Base-by-base conservation (phyloP, 305 asterid species). In the Fraxinus albicans region DNA sequence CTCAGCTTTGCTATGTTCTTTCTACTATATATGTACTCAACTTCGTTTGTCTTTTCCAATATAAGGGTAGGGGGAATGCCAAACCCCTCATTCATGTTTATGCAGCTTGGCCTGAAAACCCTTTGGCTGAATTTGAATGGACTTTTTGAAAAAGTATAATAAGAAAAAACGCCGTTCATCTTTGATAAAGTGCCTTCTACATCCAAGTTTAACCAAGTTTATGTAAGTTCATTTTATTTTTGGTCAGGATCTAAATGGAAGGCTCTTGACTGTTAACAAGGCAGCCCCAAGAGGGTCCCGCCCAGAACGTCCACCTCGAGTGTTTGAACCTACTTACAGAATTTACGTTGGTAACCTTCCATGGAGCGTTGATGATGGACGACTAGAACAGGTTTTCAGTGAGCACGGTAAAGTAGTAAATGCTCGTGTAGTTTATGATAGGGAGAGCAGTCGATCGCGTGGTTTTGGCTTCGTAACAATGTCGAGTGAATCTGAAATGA, bases 401-500 rank as follows among this genome's bases (percentile, higher is more conserved):
- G 95, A 93, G 86, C 88, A 95, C 47, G 99, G 98, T 5, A 93
- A 91, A 85, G 98, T 95, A 17, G 85, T 87, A 74, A 93, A 83
- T 79, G 97, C 99, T 29, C 91, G 94, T 34, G 98, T 96, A 55
- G 88, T 96, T 79, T 86, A 50, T 63, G 98, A 96, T 76, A 90
- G 97, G 87, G 98, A 96, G 9, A 88, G 89, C 65, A 95, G 97
- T 44, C 80, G 96, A 82, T 96, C 99, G 4, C 94, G 98, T 8
- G 99, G 99, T 80, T 96, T 96, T 88, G 99, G 99, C 75, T 96
- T 96, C 80, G 93, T 96, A 27, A 86, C 81, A 15, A 93, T 96
- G 99, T 85, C 97, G 3, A 89, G 86, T 73, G 97, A 92, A 86
- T 82, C 92, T 7, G 98, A 96, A 87, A 88, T 91, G 91, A 92